Evolutionary conservation across 257 asterid genomes (phyloP).

Genomic region (Coffea canephora): DNA sequence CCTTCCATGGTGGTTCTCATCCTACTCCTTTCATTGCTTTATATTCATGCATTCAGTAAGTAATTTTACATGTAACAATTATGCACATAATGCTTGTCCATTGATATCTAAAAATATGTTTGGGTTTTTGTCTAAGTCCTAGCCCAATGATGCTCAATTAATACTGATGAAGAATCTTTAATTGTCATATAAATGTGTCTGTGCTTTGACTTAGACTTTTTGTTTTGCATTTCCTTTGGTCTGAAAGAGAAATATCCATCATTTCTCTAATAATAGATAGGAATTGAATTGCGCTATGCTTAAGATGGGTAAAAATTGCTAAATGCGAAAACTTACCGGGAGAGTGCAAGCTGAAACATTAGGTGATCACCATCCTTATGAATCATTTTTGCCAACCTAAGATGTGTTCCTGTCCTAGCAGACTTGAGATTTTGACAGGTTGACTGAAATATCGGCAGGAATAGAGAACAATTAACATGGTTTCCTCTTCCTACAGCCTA

Average conservation of each 20-base stretch:
- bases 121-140: no score
- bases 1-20: not conserved
- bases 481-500: not conserved
- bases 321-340: not conserved
- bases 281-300: not conserved
- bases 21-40: not conserved
- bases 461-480: not conserved
- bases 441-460: not conserved
- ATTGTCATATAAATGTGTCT: not conserved
- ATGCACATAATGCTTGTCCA: not conserved
- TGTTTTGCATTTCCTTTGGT: not conserved
- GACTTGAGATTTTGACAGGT: not conserved
- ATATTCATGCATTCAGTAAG: not conserved
- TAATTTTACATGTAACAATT: not conserved
- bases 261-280: no score
- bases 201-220: not conserved
- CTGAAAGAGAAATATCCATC: not conserved
- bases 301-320: not conserved
- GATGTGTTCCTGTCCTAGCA: not conserved
- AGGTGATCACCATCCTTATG: not conserved
- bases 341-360: not conserved
- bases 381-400: not conserved
- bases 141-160: not conserved
- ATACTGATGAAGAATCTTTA: not conserved
- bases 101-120: no score